Conservation (phyloP, 805 yeast species). For the Sugiyamaella smithiae region DNA sequence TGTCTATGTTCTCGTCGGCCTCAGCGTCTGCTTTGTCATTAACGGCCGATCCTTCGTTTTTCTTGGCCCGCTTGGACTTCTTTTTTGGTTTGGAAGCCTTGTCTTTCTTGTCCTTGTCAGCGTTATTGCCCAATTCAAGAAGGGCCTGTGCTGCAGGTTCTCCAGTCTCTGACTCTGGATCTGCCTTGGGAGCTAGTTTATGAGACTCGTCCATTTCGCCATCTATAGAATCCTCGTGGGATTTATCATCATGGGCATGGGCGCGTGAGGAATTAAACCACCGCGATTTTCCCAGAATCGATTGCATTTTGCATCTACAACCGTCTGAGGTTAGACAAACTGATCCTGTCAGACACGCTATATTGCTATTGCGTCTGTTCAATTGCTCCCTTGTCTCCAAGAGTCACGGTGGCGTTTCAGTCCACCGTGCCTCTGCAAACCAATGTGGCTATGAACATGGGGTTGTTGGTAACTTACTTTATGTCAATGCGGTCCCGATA, state of each 20-base stretch:
- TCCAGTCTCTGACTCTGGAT: slow-evolving; percentile 6
- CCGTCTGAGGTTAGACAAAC: no score
- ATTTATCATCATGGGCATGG: slow-evolving; percentile 4
- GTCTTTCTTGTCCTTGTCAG: slow-evolving; percentile 11
- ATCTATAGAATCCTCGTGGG: neutral
- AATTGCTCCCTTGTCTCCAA: no score
- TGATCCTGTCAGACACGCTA: no score
- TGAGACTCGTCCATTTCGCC: no score
- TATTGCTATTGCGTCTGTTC: no score
- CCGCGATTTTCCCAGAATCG: slow-evolving; percentile 16
- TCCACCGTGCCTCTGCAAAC: no score
- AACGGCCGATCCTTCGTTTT: neutral
- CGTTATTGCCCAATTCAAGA: slow-evolving; percentile 20
- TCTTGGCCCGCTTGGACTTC: slow-evolving; percentile 2
- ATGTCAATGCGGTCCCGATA: neutral
- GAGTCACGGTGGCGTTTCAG: no score
- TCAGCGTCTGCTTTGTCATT: neutral
- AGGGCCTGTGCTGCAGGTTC: slow-evolving; percentile 24
- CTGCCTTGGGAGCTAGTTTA: no score
- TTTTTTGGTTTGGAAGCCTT: slow-evolving; percentile 3
- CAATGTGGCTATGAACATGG: slow-evolving; percentile 1
- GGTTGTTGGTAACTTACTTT: neutral
- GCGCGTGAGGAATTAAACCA: slow-evolving; percentile 14
- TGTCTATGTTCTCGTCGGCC: neutral
- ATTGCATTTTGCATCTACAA: no score